Evolutionary conservation across 2,329 filamentous ascomycete genomes (phyloP), one percentile per base, ranked within the genome.

Genomic region (Cordyceps tenuipes): DNA sequence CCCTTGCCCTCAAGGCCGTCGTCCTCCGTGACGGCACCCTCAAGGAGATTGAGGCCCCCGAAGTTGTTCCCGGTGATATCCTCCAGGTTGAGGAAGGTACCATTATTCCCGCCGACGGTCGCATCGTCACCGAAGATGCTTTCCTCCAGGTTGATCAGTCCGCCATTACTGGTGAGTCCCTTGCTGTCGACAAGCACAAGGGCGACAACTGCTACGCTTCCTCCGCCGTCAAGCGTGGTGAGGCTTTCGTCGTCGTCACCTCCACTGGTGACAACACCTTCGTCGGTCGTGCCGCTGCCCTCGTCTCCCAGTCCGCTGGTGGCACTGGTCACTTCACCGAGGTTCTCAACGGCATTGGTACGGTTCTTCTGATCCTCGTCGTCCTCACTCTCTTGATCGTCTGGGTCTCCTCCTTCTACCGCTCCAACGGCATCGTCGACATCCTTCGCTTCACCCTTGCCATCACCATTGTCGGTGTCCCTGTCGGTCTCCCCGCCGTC

Each of bases 111-210:
- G 91, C 91, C 66, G 91, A 96, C 75, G 91, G 91, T 67, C 87
- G 87, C 66, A 87, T 96, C 68, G 85, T 94, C 64, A 91, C 89
- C 68, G 87, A 92, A 68, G 86, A 87, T 72, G 88, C 89, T 63
- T 91, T 91, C 79, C 82, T 93, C 63, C 91, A 96, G 77, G 88
- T 96, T 64, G 91, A 96, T 75, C 91, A 96, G 79, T 95, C 91
- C 62, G 86, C 90, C 72, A 91, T 96, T 72, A 96, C 91, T 62
- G 91, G 91, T 67, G 91, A 96, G 77, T 96, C 91, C 65, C 85
- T 96, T 62, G 90, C 91, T 66, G 90, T 94, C 66, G 90, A 95
- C 77, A 95, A 94, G 81, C 87, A 90, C 78, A 83, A 86, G 72
- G 84, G 83, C 64, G 91, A 96, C 74, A 82, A 83, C 69, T 91